Percentiles rank a stretch among this genome's conserved stretches.
These are phyloP conservation scores for Anacardium occidentale DNA, from an alignment of 345 rosid species.

Conservation along the genomic window DNA sequence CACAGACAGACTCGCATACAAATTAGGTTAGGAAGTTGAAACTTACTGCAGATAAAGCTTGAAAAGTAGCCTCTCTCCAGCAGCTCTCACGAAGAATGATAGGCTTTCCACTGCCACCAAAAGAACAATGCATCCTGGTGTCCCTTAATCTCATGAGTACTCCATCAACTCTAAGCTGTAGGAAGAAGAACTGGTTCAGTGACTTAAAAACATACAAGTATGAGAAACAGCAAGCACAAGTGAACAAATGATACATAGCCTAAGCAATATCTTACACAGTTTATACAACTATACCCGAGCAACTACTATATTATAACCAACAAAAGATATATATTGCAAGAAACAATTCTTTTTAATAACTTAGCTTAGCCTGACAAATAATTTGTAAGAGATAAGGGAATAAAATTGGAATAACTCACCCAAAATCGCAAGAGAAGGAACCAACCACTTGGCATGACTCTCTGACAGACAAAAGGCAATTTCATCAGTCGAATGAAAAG, in stretches of 20 bases:
- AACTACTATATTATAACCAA: not conserved
- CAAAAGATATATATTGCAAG: not conserved
- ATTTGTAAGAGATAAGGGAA: slow-evolving; percentile 8
- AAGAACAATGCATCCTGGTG: slow-evolving; percentile 77
- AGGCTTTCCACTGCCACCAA: slow-evolving; percentile 44
- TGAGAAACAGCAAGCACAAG: not conserved
- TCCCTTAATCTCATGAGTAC: slow-evolving; percentile 94
- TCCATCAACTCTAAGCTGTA: slow-evolving; percentile 97
- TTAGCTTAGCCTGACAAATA: not conserved
- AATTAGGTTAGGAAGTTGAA: slow-evolving; percentile 9
- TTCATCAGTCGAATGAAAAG: slow-evolving; percentile 13
- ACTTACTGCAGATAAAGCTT: slow-evolving; percentile 75
- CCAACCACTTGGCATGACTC: slow-evolving; percentile 98
- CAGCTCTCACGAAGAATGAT: slow-evolving; percentile 78
- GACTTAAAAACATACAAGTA: slow-evolving; percentile 4
- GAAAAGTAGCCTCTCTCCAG: slow-evolving; percentile 88
- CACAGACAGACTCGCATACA: not conserved
- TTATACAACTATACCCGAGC: not conserved
- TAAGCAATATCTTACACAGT: not conserved
- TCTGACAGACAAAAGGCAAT: slow-evolving; percentile 41
- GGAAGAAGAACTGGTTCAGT: slow-evolving; percentile 21
- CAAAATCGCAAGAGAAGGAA: slow-evolving; percentile 94
- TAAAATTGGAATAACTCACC: slow-evolving; percentile 53
- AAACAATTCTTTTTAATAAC: slow-evolving; percentile 1
- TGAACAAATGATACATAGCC: not conserved